Evolutionary conservation across 352 stramenopile species (phyloP).

Genomic region (Phytopythium cucurbitacearum): DNA sequence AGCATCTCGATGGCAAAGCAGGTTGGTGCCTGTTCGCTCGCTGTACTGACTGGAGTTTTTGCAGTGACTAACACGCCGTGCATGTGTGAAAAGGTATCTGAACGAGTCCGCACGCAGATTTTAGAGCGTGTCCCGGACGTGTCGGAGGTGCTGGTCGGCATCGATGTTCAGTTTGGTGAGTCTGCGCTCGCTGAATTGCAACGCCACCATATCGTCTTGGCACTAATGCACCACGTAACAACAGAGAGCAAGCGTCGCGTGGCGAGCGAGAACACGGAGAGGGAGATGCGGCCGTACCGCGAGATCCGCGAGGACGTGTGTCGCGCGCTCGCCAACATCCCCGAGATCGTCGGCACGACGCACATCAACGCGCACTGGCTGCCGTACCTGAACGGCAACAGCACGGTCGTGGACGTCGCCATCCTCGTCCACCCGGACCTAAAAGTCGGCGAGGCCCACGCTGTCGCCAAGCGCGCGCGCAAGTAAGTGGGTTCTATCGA

Average conservation of each 20-base stretch:
- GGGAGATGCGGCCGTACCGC: constrained; percentile 65
- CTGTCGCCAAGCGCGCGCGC: constrained; percentile 64
- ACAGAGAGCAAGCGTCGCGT: no score
- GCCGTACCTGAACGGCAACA: constrained; percentile 48
- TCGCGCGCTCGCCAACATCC: constrained; percentile 51
- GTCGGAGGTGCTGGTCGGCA: constrained; percentile 87
- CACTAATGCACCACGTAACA: no score
- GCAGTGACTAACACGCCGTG: constrained; percentile 1
- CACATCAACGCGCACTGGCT: constrained; percentile 85
- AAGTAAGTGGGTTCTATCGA: constrained; percentile 29
- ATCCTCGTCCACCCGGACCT: constrained; percentile 76
- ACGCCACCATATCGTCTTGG: background rate
- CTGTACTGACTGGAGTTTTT: background rate
- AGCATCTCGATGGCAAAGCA: constrained; percentile 85
- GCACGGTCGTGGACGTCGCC: constrained; percentile 71
- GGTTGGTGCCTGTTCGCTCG: constrained; percentile 14
- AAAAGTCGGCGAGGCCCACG: constrained; percentile 66
- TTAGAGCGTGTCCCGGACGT: constrained; percentile 65
- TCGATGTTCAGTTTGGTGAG: constrained; percentile 70
- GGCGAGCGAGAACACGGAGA: constrained; percentile 14
- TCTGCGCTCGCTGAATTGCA: background rate
- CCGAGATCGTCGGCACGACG: constrained; percentile 64
- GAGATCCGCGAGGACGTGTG: constrained; percentile 74
- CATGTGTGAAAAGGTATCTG: constrained; percentile 38
- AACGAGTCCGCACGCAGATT: constrained; percentile 67